phyloP scores from a whole-genome alignment of 2,329 filamentous ascomycete genomes.

The Bipolaris bicolor region DNA sequence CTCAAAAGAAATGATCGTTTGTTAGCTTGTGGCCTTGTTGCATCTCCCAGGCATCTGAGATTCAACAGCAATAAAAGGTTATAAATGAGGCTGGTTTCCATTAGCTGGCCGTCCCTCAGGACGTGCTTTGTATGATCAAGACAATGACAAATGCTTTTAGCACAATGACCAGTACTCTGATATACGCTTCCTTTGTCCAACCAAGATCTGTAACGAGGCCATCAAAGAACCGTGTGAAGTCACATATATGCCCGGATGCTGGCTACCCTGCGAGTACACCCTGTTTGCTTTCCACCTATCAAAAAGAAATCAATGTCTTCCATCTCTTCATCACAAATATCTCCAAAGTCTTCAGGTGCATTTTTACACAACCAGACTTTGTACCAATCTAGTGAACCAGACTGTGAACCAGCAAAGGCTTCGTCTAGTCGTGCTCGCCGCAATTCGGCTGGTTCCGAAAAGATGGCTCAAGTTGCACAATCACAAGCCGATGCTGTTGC shows the following conservation, averaged over 20 bases:
- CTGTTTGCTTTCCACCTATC: slow-evolving; percentile 3
- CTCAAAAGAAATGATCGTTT: background rate
- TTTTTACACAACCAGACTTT: background rate
- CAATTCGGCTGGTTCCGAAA: background rate
- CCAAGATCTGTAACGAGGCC: slow-evolving; percentile 16
- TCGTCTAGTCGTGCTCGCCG: background rate
- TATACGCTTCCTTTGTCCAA: slow-evolving; percentile 26
- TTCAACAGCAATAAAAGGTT: slow-evolving; percentile 8
- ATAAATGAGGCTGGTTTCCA: slow-evolving; percentile 19
- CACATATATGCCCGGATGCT: slow-evolving; percentile 24
- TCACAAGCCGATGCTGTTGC: slow-evolving; percentile 5
- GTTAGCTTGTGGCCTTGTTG: background rate
- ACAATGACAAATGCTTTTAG: slow-evolving; percentile 20
- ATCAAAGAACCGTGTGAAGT: slow-evolving; percentile 28
- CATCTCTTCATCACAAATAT: slow-evolving; percentile 3
- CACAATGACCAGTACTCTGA: slow-evolving; percentile 21
- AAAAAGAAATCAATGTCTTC: slow-evolving; percentile 10
- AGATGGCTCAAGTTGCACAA: slow-evolving; percentile 1
- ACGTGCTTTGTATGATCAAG: slow-evolving; percentile 13
- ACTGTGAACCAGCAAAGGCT: background rate
- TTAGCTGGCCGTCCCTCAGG: slow-evolving; percentile 19
- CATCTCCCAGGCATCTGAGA: background rate
- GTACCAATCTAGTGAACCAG: background rate
- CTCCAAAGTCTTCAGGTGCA: background rate
- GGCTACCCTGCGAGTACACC: slow-evolving; percentile 11